A percentile compares a stretch with the other conserved stretches of the same genome.
phyloP scores from a whole-genome alignment of 768 basidiomycete genomes.

The Amanita exitialis region DNA sequence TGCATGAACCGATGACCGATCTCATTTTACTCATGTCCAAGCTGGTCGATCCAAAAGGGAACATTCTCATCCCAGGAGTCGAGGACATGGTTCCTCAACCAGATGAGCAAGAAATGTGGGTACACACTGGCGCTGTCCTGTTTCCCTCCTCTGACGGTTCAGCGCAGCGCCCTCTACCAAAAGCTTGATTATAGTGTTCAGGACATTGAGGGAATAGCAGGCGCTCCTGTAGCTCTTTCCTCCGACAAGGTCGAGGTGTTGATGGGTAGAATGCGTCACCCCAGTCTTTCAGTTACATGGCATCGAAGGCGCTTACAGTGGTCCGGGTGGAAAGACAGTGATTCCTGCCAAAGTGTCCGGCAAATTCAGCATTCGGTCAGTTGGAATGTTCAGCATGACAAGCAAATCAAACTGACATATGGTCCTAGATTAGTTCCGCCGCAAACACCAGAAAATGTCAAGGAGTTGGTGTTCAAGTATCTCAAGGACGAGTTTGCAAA shows the following conservation, averaged over 20 bases:
- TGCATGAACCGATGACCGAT: conserved; percentile 93
- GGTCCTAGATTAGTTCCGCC: conserved; percentile 68
- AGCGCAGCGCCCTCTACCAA: conserved; percentile 54
- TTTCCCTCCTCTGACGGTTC: neutral
- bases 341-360: conserved; percentile 85
- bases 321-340: conserved; percentile 80
- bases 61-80: conserved; percentile 83
- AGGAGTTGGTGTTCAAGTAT: conserved; percentile 61
- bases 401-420: neutral
- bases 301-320: conserved; percentile 90
- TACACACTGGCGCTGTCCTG: neutral
- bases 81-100: conserved; percentile 75
- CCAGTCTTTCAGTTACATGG: conserved; percentile 89
- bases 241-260: conserved; percentile 69
- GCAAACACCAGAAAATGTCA: conserved; percentile 68
- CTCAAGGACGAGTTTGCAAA: conserved; percentile 75
- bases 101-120: conserved; percentile 59
- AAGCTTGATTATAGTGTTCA: conserved; percentile 59
- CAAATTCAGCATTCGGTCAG: conserved; percentile 89
- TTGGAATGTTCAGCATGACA: conserved; percentile 4
- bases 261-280: conserved; percentile 91
- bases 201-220: conserved; percentile 71
- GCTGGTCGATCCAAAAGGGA: conserved; percentile 70
- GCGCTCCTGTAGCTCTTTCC: conserved; percentile 66
- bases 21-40: conserved; percentile 76